Evolutionary conservation across 2,329 filamentous ascomycete species (phyloP), one percentile per base, ranked within the genome.

Genomic region (Aureobasidium sp.): DNA sequence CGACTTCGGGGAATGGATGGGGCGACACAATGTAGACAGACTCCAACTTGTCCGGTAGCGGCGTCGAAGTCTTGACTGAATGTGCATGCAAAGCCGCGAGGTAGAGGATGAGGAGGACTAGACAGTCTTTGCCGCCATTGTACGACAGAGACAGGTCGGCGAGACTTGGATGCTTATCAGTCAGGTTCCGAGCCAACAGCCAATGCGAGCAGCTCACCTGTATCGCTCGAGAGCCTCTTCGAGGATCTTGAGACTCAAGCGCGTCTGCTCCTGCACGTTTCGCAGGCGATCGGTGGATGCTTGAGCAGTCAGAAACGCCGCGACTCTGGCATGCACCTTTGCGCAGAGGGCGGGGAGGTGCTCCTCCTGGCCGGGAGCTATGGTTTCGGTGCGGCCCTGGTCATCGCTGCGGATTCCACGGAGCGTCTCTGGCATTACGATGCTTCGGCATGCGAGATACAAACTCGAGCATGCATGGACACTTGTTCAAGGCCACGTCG

Each of bases 111-210:
- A 97, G 82, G 20, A 97, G 85, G 59, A 97, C 92, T 20, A 97
- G 87, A 70, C 93, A 97, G 81, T 97, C 94, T 75, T 99, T 99
- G 64, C 94, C 94, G 71, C 94, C 94, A 70, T 99, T 99, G 77
- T 97, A 99, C 62, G 93, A 96, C 66, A 97, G 81, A 5, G 92
- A 91, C 64, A 97, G 82, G 72, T 95, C 83, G 63, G 87, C 82
- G 65, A 88, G 83, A 63, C 90, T 94, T 69, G 64, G 34, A 20
- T 48, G 48, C 63, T 53, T 22, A 29, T 59, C 61, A 62, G 29
- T 20, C 42, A 15, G 17, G 17, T 55, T 34, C 17, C 34, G 31
- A 34, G 20, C 22, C 39, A 62, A 48, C 22, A 55, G 5, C 9
- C 11, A 25, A 34, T n/a, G 15, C 5, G 8, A 34, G 39, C 29